These are phyloP conservation scores for Pachyrhizus erosus DNA, from an alignment of 306 rosid genomes.

Conservation along the genomic window DNA sequence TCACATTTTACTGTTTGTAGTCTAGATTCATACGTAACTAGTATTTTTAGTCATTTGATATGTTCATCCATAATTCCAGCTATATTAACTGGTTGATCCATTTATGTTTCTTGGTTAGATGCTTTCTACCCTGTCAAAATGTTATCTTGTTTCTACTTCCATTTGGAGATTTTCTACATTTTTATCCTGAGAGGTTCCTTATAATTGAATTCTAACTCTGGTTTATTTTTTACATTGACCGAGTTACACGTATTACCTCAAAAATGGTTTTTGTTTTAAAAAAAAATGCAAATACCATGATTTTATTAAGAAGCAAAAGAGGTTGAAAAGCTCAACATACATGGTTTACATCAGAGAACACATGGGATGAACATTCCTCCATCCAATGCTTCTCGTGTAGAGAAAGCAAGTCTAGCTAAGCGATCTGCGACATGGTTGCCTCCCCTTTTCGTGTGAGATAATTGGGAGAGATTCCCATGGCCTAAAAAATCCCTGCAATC, in stretches of 20 bases:
- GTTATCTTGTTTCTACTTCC: not conserved
- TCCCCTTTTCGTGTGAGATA: too few species aligned
- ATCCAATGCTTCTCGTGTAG: too few species aligned
- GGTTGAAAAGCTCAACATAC: too few species aligned
- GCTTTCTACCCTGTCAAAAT: not conserved
- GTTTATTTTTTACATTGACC: not conserved
- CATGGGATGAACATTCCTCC: too few species aligned
- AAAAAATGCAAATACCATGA: too few species aligned
- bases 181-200: not conserved
- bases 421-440: too few species aligned
- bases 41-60: not conserved
- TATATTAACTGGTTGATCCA: constrained; percentile 5
- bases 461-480: too few species aligned
- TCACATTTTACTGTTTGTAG: not conserved
- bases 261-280: not conserved
- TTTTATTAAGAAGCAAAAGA: too few species aligned
- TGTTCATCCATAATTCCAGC: not conserved
- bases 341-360: too few species aligned
- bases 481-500: too few species aligned
- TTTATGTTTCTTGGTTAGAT: constrained; percentile 3
- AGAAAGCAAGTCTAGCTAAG: too few species aligned
- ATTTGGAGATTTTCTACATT: not conserved
- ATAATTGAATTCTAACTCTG: not conserved
- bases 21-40: not conserved
- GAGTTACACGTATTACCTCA: not conserved